phyloP scores from a whole-genome alignment of 345 rosid species.

The Hibiscus syriacus region DNA sequence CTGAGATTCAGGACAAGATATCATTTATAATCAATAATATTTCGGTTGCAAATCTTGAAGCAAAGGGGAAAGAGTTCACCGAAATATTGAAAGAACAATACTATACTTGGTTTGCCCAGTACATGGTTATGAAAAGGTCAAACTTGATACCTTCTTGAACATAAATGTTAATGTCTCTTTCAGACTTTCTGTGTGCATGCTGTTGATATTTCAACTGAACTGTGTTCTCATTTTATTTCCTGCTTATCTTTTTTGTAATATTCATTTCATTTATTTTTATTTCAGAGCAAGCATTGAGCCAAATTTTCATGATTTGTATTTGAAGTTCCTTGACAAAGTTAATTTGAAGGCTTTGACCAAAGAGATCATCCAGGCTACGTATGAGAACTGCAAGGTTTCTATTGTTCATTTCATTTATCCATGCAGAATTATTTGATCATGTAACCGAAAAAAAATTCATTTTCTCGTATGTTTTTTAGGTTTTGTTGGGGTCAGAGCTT shows the following conservation, averaged over 20 bases:
- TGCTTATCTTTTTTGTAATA: neutral
- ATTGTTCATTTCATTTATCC: neutral
- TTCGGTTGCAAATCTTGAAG: slow-evolving; percentile 67
- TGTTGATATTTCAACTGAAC: neutral
- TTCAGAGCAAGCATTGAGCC: slow-evolving; percentile 97
- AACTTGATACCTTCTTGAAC: slow-evolving; percentile 3
- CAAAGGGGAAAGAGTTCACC: slow-evolving; percentile 76
- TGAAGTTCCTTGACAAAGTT: slow-evolving; percentile 89
- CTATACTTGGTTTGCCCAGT: slow-evolving; percentile 95
- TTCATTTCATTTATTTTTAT: slow-evolving; percentile 6
- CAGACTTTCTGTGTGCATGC: neutral
- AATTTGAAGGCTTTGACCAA: slow-evolving; percentile 66
- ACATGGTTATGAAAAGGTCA: slow-evolving; percentile 98
- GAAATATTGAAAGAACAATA: slow-evolving; percentile 77
- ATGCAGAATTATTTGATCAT: neutral
- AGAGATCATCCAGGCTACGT: slow-evolving; percentile 84
- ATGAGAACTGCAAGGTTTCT: slow-evolving; percentile 94
- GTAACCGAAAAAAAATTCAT: neutral
- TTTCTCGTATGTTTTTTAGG: slow-evolving; percentile 36
- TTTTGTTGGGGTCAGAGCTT: slow-evolving; percentile 93
- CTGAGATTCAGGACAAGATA: slow-evolving; percentile 81
- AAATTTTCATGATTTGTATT: slow-evolving; percentile 90
- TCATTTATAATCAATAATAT: slow-evolving; percentile 87
- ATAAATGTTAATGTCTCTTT: slow-evolving; percentile 2
- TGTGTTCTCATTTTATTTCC: neutral